phyloP scores from a whole-genome alignment of 495 filamentous ascomycete species.

The Parmelia sp. region DNA sequence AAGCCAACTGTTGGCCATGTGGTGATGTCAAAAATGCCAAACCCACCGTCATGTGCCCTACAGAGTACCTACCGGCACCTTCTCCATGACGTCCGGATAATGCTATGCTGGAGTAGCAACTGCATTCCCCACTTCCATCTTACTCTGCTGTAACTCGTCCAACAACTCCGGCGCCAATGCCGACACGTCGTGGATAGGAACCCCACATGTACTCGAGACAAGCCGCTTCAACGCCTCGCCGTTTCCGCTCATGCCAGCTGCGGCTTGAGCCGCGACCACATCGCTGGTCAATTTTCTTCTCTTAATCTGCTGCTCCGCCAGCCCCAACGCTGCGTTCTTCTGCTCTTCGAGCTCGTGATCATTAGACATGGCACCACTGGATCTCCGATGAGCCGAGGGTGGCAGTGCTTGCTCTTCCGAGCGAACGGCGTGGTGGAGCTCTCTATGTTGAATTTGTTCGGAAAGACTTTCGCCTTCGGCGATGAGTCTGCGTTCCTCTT shows the following conservation, averaged over 20 bases:
- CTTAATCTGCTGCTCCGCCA: slow-evolving; percentile 20
- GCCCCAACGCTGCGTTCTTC: slow-evolving; percentile 13
- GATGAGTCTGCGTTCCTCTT: slow-evolving; percentile 11
- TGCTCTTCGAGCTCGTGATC: slow-evolving; percentile 17
- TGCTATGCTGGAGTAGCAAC: slow-evolving; percentile 7
- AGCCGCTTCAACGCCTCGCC: slow-evolving; percentile 22
- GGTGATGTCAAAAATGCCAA: neutral
- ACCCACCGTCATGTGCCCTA: neutral
- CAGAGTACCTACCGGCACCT: neutral
- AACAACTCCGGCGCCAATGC: slow-evolving; percentile 22
- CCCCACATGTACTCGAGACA: slow-evolving; percentile 21
- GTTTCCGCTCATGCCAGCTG: slow-evolving; percentile 24
- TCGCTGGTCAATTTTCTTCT: slow-evolving; percentile 18
- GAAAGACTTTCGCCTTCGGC: slow-evolving; percentile 16
- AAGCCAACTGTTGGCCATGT: neutral
- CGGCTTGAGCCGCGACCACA: slow-evolving; percentile 20
- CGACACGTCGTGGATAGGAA: slow-evolving; percentile 16
- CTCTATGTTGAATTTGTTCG: slow-evolving; percentile 25
- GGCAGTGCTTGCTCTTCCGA: slow-evolving; percentile 19
- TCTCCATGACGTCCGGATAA: neutral
- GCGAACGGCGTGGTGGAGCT: slow-evolving; percentile 23
- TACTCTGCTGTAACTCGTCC: slow-evolving; percentile 22
- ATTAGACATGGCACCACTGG: slow-evolving; percentile 1
- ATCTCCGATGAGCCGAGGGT: slow-evolving; percentile 10
- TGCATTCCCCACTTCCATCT: slow-evolving; percentile 16